A percentile compares a stretch with the other conserved stretches of the same genome.
phyloP scores from a whole-genome alignment of 2,329 filamentous ascomycete species.

The Plectosphaerella cucumerina region DNA sequence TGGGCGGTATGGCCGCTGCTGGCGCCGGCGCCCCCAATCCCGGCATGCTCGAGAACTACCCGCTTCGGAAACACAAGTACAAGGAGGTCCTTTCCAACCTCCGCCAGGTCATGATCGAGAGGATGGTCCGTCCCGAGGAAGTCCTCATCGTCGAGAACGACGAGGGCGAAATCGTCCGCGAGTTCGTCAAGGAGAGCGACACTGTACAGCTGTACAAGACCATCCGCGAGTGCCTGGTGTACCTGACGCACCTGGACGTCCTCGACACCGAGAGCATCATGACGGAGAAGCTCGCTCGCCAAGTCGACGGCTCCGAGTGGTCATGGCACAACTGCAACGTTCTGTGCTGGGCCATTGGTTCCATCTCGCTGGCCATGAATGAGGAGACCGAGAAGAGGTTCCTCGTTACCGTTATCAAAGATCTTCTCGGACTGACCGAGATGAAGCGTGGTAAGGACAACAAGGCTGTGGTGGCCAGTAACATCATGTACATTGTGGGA shows the following conservation, averaged over 20 bases:
- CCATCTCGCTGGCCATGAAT: conserved; percentile 98
- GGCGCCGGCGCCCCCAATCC: conserved; percentile 85
- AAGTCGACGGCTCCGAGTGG: conserved; percentile 95
- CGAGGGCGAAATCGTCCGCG: conserved; percentile 96
- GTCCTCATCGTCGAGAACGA: conserved; percentile 99
- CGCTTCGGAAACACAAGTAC: conserved; percentile 97
- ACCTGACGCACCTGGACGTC: conserved; percentile 94
- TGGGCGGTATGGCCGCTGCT: conserved; percentile 62
- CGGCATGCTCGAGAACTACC: conserved; percentile 79
- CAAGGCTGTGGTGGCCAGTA: conserved; percentile 97
- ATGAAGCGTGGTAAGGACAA: conserved; percentile 99
- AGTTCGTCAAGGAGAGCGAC: conserved; percentile 99
- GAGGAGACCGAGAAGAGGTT: conserved; percentile 99
- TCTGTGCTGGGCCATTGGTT: conserved; percentile 98
- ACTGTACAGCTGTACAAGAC: conserved; percentile 99
- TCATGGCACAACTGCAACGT: conserved; percentile 99
- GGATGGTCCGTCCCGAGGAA: conserved; percentile 98
- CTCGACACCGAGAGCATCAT: conserved; percentile 98
- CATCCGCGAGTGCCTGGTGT: conserved; percentile 93
- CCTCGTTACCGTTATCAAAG: conserved; percentile 97
- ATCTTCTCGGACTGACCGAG: conserved; percentile 91
- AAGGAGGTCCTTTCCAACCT: conserved; percentile 90
- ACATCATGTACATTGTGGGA: conserved; percentile 99
- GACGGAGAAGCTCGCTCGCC: conserved; percentile 94
- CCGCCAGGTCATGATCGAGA: conserved; percentile 97